Evolutionary conservation across 75 land plant genomes (phyloP).

Genomic region (Adiantum capillusveneris): DNA sequence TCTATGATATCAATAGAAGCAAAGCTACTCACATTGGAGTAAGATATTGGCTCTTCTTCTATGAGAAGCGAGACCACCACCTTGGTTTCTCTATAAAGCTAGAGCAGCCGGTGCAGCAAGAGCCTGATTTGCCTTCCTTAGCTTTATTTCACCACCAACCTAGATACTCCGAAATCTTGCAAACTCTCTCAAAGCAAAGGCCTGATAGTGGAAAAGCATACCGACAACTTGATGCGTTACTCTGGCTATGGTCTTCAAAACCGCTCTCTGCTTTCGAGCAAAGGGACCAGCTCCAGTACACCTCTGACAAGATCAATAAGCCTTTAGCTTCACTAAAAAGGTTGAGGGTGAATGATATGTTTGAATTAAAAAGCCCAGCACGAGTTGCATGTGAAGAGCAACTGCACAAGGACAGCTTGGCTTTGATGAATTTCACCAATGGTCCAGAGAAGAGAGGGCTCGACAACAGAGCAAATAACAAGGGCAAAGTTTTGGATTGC

Average conservation of each 20-base stretch:
- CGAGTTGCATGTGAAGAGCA: background rate
- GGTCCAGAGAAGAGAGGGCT: slow-evolving; percentile 1
- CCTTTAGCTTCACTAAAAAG: background rate
- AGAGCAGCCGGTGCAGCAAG: slow-evolving; percentile 10
- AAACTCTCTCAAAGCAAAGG: no score
- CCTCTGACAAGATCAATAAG: background rate
- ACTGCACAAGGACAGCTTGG: background rate
- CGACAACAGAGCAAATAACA: slow-evolving; percentile 14
- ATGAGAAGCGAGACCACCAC: slow-evolving; percentile 28
- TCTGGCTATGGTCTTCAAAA: slow-evolving; percentile 11
- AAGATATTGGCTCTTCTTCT: slow-evolving; percentile 24
- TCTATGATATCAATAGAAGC: background rate
- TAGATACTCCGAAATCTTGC: background rate
- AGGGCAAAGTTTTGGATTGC: background rate
- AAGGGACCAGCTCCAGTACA: background rate
- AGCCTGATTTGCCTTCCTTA: background rate
- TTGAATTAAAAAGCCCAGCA: background rate
- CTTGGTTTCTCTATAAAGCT: slow-evolving; percentile 24
- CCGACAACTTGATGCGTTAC: background rate
- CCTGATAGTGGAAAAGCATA: background rate
- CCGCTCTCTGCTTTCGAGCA: slow-evolving; percentile 3
- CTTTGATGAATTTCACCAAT: background rate
- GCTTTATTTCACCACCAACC: slow-evolving; percentile 4
- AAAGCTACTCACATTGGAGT: slow-evolving; percentile 16
- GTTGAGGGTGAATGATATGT: background rate